Conservation (phyloP, 2,329 filamentous ascomycete genomes). For the Colletotrichum sp. region DNA sequence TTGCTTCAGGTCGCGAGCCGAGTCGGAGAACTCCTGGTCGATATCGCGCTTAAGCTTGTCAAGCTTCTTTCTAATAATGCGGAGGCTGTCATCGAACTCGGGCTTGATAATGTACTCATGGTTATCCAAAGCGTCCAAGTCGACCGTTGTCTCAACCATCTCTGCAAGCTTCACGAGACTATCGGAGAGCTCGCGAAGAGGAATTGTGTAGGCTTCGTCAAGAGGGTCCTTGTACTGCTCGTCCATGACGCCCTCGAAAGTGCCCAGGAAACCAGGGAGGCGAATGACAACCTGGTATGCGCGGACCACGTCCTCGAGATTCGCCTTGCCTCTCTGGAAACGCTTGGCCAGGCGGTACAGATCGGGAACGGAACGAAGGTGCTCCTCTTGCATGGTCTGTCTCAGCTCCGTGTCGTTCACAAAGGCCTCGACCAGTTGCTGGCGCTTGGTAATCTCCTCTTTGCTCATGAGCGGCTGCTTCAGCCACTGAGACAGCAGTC, state of each 20-base stretch:
- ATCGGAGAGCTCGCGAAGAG: slow-evolving; percentile 77
- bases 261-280: slow-evolving; percentile 86
- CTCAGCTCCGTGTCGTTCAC: slow-evolving; percentile 90
- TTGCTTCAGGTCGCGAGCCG: slow-evolving; percentile 82
- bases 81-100: slow-evolving; percentile 90
- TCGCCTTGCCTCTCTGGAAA: slow-evolving; percentile 90
- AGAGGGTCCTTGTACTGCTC: slow-evolving; percentile 88
- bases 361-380: slow-evolving; percentile 90
- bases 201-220: slow-evolving; percentile 85
- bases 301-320: slow-evolving; percentile 92
- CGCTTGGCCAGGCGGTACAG: slow-evolving; percentile 92
- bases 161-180: slow-evolving; percentile 87
- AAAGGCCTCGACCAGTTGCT: slow-evolving; percentile 95
- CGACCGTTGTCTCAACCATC: slow-evolving; percentile 98
- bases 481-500: slow-evolving; percentile 91
- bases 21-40: slow-evolving; percentile 78
- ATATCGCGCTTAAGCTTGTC: slow-evolving; percentile 85
- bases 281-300: slow-evolving; percentile 95
- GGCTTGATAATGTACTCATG: slow-evolving; percentile 99
- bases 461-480: slow-evolving; percentile 97
- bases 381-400: slow-evolving; percentile 96
- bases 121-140: slow-evolving; percentile 91
- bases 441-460: slow-evolving; percentile 85
- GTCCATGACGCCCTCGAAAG: slow-evolving; percentile 93
- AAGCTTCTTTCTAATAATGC: slow-evolving; percentile 88